phyloP scores from a whole-genome alignment of 2,329 filamentous ascomycete species.

The Arthrinium puccinioides region DNA sequence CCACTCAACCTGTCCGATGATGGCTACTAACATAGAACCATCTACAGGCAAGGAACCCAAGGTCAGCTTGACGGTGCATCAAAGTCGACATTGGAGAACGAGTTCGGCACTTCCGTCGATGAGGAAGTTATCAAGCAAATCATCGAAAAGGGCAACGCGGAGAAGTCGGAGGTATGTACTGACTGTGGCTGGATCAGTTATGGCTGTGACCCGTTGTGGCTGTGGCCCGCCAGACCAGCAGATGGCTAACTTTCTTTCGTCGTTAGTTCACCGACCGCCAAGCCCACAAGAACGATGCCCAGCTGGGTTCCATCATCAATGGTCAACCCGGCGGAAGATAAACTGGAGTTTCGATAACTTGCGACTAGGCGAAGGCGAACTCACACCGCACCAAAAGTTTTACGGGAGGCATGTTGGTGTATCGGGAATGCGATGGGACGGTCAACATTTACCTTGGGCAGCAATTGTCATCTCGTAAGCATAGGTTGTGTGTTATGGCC shows the following conservation, averaged over 20 bases:
- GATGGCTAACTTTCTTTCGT: neutral
- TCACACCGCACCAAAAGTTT: no score
- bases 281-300: conserved; percentile 45
- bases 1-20: no score
- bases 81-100: conserved; percentile 67
- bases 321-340: conserved; percentile 21
- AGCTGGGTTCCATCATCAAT: conserved; percentile 32
- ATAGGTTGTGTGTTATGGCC: no score
- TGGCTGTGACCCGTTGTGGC: no score
- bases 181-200: no score
- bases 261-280: conserved; percentile 43
- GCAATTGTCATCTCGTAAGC: no score
- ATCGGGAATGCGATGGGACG: no score
- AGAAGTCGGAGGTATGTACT: conserved; percentile 51
- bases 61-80: conserved; percentile 72
- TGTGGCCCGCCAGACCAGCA: no score
- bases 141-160: conserved; percentile 64
- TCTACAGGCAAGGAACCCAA: conserved; percentile 71
- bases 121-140: conserved; percentile 81
- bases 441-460: no score
- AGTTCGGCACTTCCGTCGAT: conserved; percentile 76
- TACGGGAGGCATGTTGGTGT: no score
- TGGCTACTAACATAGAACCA: conserved; percentile 12
- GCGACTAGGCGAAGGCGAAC: no score
- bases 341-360: no score